Evolutionary conservation across 768 basidiomycete species (phyloP), one percentile per base, ranked within the genome.

Genomic region (Tricholoma saponaceum): DNA sequence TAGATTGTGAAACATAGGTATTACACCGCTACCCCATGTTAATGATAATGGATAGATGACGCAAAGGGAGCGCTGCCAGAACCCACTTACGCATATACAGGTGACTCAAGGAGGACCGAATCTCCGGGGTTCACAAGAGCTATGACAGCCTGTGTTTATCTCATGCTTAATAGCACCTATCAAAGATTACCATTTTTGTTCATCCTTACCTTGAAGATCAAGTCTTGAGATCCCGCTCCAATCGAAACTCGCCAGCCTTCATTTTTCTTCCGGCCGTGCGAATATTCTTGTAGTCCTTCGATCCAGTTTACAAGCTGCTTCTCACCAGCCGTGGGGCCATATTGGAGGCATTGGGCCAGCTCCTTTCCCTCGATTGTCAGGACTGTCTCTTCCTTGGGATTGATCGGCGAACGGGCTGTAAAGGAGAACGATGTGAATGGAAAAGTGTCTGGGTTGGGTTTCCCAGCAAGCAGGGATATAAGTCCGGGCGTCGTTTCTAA

Each of bases 381-480:
- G 0, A 76, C 69, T 2, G 74, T 72, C 30, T 85, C 82, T 54
- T 77, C 68, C 18, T 65, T 60, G 10, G 75, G 73, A 56, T 81
- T 72, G 22, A 67, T 69, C 2, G 82, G 82, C 10, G 83, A 81
- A 18, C 78, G 74, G 3, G 84, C 78, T 1, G 77, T 82, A 70
- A 91, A 84, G 55, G 81, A 85, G 63, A 98, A 75, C 0, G 87
- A 85, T 2, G 86, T 85, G 74, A 98, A 91, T 1, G 96, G 96
- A 75, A 98, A 98, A 18, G 92, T 89, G n/a, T 79, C 76, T 7
- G 86, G 80, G 66, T 96, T 95, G 5, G 96, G 96, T 70, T 95
- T 94, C 25, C 96, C 96, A 0, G 94, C 95, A 6, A 95, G 82
- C 30, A 95, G 70, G 3, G 89, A 91, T 55, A 95, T 85, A 35